Evolutionary conservation across 2,329 filamentous ascomycete species (phyloP).

Genomic region (Podosphaera xanthii): DNA sequence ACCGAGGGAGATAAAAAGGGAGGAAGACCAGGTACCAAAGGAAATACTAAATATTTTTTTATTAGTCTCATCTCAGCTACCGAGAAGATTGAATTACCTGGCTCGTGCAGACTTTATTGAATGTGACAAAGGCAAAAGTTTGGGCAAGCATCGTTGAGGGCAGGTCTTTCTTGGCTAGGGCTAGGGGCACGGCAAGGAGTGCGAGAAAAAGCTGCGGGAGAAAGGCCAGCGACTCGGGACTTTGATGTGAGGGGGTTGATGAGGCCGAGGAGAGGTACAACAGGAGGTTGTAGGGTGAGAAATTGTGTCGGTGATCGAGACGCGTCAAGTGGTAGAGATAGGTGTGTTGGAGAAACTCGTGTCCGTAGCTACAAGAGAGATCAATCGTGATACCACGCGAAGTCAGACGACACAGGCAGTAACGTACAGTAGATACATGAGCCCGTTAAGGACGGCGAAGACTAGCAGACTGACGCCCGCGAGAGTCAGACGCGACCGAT

Average conservation of each 20-base stretch:
- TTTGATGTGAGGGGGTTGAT: constrained; percentile 16
- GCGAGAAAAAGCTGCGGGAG: constrained; percentile 68
- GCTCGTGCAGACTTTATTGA: constrained; percentile 97
- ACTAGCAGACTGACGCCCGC: constrained; percentile 42
- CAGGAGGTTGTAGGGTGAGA: constrained; percentile 84
- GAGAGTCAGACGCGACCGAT: constrained; percentile 31
- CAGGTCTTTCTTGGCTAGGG: constrained; percentile 59
- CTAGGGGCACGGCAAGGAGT: constrained; percentile 50
- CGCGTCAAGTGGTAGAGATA: constrained; percentile 83
- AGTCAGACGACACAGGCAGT: background rate
- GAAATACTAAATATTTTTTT: constrained; percentile 46
- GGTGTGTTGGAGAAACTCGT: constrained; percentile 67
- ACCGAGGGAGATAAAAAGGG: constrained; percentile 69
- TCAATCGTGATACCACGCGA: background rate
- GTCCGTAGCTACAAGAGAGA: constrained; percentile 36
- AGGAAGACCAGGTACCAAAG: constrained; percentile 93
- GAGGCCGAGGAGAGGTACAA: constrained; percentile 64
- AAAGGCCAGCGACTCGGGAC: constrained; percentile 65
- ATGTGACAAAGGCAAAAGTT: constrained; percentile 90
- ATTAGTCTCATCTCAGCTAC: background rate
- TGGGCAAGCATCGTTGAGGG: constrained; percentile 75
- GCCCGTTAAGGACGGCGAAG: constrained; percentile 48
- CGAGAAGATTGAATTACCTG: constrained; percentile 35
- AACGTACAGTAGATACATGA: constrained; percentile 55
- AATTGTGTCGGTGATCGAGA: constrained; percentile 94